Evolutionary conservation across 345 rosid genomes (phyloP), one percentile per base, ranked within the genome.

Genomic region (Lepidium aucheri): DNA sequence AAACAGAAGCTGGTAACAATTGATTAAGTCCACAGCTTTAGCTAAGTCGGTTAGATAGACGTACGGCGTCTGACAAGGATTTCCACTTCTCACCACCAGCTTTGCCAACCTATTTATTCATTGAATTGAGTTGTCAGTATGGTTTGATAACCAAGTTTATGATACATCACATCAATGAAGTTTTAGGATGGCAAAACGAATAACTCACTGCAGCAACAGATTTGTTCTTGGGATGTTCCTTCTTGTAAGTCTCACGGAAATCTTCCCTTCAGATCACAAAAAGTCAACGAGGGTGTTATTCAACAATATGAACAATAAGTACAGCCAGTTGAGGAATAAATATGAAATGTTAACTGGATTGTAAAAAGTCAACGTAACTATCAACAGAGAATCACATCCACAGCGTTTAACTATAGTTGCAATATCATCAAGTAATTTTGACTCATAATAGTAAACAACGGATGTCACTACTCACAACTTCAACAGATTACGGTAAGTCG

Each of bases 31-130:
- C 22, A 5, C n/a, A 15, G 11, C 13, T 14, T 41, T 0, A 32
- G 30, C 32, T 9, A n/a, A 74, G 72, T 65, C 40, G 43, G 6
- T 18, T n/a, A 46, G 28, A 32, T n/a, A 28, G 49, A 57, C 76
- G 1, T 69, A 93, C 98, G 16, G 85, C 68, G 0, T 84, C 96
- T 3, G 98, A 79, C 81, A 93, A 3, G 0, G 96, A 88, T 71
- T 93, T 93, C 98, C 98, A 93, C 64, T 82, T 93, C 30, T 83
- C 90, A 10, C 98, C 98, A 65, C 93, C 95, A 74, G 98, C 98
- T 73, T 93, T 93, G 3, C 97, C 97, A 52, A 94, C 99, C 99
- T 90, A 14, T 13, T 28, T n/a, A 53, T 15, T 35, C 10, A 50
- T 9, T 5, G 2, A 38, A 42, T 9, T 0, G 7, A 6, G 26